A percentile compares a stretch with the other conserved stretches of the same genome.
Conservation (phyloP, 2,329 filamentous ascomycete species). For the Paraconiothyrium brasiliense region DNA sequence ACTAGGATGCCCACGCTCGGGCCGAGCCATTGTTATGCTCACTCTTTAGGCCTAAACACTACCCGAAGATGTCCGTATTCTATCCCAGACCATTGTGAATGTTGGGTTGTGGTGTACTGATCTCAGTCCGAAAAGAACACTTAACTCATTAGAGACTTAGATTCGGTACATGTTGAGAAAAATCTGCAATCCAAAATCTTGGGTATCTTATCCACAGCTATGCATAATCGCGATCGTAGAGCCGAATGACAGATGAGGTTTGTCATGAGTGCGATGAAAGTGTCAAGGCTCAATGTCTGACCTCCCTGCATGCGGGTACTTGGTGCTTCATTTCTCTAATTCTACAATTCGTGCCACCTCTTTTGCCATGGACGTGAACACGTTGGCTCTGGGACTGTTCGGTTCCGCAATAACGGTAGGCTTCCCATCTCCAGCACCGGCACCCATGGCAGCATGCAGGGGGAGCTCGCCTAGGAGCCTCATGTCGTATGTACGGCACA, state of each 20-base stretch:
- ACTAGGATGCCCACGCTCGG: slow-evolving; percentile 1
- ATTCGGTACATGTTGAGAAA: no score
- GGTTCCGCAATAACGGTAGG: slow-evolving; percentile 92
- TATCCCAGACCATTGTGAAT: background rate
- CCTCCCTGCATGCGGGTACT: background rate
- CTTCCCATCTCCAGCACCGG: slow-evolving; percentile 85
- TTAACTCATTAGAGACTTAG: no score
- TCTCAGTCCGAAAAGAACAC: no score
- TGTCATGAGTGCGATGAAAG: background rate
- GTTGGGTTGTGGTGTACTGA: background rate
- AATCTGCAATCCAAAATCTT: background rate
- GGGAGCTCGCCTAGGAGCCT: slow-evolving; percentile 90
- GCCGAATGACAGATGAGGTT: background rate
- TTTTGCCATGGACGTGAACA: slow-evolving; percentile 77
- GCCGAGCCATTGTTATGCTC: background rate
- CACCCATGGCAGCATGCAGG: slow-evolving; percentile 84
- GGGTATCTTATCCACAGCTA: background rate
- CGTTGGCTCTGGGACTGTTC: slow-evolving; percentile 72
- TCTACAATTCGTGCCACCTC: slow-evolving; percentile 49
- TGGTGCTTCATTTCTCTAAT: slow-evolving; percentile 20
- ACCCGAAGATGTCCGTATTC: background rate
- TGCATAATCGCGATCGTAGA: background rate
- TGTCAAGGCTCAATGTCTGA: background rate
- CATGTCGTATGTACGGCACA: slow-evolving; percentile 77
- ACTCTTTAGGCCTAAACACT: background rate